Evolutionary conservation across 495 filamentous ascomycete genomes (phyloP), one percentile per base, ranked within the genome.

Genomic region (Hypoxylon trugodes): DNA sequence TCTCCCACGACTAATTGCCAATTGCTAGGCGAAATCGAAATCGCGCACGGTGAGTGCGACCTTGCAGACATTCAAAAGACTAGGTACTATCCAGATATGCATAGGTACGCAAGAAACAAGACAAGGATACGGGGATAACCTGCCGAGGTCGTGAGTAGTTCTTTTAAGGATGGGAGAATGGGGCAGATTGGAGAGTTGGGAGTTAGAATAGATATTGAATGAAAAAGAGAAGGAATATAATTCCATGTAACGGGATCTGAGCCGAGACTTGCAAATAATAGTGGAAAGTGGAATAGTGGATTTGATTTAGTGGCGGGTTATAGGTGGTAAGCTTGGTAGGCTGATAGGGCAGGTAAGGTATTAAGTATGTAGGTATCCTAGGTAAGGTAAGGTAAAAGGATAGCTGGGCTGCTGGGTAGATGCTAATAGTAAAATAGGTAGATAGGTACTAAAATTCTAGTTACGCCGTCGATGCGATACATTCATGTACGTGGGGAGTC

Each of bases 1-100:
- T 58, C 38, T 68, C 51, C 53, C 42, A 63, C 56, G 16, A 45
- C 47, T 13, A 37, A 36, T 50, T 45, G 46, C 58, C 52, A 63
- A 53, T 49, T 16, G 25, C 48, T 68, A 59, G 65, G 65, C 65
- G 65, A 68, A 68, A 33, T 55, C 42, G 65, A 64, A 68, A 68
- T 68, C 65, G 65, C 65, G 65, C 59, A 68, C 59, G 65, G 59
- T 64, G 50, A 50, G 59, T 59, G 43, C 65, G 59, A 64, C 59
- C 59, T 55, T 64, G 65, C 65, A 68, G 53, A 68, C 65, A 68
- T 68, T 68, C 65, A 68, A 68, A 68, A 68, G 59, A 60, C 48
- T 21, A 68, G 33, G 36, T 22, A 63, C 36, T 68, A 68, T 64
- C 65, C 65, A 68, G 65, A 61, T 42, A 61, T 61, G 64, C 58